These are phyloP conservation scores for Vinca minor DNA, from an alignment of 257 asterid genomes.

Conservation along the genomic window DNA sequence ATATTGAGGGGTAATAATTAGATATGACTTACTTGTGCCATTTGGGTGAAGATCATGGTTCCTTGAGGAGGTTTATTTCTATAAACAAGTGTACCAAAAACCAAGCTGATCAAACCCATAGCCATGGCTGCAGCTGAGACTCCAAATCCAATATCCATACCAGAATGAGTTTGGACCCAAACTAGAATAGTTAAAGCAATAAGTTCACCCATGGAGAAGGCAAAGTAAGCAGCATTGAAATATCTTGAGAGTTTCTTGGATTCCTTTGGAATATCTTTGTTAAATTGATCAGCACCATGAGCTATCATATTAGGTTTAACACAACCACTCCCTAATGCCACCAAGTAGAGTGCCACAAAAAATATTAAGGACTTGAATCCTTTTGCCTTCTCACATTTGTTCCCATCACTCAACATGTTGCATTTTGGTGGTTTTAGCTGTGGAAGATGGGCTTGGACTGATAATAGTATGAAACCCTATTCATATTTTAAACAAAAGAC, in stretches of 20 bases:
- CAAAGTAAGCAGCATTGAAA: conserved; percentile 66
- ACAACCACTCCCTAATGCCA: conserved; percentile 70
- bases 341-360: conserved; percentile 52
- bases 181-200: conserved; percentile 61
- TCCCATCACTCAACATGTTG: conserved; percentile 17
- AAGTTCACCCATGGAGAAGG: conserved; percentile 61
- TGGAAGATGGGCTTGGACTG: conserved; percentile 51
- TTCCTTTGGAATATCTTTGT: conserved; percentile 22
- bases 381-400: conserved; percentile 24
- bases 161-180: conserved; percentile 62
- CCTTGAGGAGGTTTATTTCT: conserved; percentile 49
- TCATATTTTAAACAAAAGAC: too few relatives aligned
- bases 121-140: conserved; percentile 70
- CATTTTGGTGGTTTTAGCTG: conserved; percentile 46
- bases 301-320: conserved; percentile 67
- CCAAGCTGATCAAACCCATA: conserved; percentile 39
- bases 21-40: conserved; percentile 72
- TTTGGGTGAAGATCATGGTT: conserved; percentile 49
- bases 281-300: conserved; percentile 65
- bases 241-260: conserved; percentile 48
- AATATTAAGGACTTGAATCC: conserved; percentile 57
- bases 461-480: conserved; percentile 52
- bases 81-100: conserved; percentile 46
- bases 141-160: conserved; percentile 70
- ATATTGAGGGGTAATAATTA: too few relatives aligned